Evolutionary conservation across 495 filamentous ascomycete genomes (phyloP).

Genomic region (Mytilinidion resinicola): DNA sequence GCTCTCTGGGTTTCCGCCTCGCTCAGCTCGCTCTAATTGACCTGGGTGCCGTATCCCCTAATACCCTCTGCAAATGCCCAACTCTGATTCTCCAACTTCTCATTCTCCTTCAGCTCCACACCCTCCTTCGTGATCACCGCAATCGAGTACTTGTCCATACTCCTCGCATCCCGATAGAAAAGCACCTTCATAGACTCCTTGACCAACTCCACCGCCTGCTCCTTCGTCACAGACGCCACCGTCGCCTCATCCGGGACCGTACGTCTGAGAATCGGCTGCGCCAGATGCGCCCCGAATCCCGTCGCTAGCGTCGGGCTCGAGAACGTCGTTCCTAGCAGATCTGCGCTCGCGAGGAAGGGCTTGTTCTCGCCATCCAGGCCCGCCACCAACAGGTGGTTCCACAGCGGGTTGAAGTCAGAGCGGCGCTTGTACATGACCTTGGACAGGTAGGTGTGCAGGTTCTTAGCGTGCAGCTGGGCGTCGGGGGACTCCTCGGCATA

Average conservation of each 20-base stretch:
- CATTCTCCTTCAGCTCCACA: constrained; percentile 74
- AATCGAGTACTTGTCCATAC: constrained; percentile 83
- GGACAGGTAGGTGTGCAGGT: constrained; percentile 89
- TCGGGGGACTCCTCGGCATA: constrained; percentile 48
- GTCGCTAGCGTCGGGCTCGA: constrained; percentile 80
- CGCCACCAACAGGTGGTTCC: constrained; percentile 89
- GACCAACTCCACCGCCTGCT: constrained; percentile 71
- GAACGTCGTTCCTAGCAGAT: constrained; percentile 90
- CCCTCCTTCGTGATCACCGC: constrained; percentile 78
- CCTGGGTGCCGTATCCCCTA: constrained; percentile 68
- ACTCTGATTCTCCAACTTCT: constrained; percentile 76
- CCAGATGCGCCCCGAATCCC: constrained; percentile 88
- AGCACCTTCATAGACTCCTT: constrained; percentile 96
- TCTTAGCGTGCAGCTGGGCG: constrained; percentile 71
- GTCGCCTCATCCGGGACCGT: constrained; percentile 74
- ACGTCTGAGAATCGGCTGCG: constrained; percentile 81
- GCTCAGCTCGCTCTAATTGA: constrained; percentile 21
- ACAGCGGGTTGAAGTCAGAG: constrained; percentile 91
- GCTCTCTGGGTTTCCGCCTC: too few species aligned
- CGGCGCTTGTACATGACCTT: constrained; percentile 94
- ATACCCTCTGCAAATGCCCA: constrained; percentile 94
- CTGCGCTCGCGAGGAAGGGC: constrained; percentile 84
- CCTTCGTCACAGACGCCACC: constrained; percentile 61
- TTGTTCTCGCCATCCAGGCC: constrained; percentile 72
- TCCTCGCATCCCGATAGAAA: constrained; percentile 93